These are phyloP conservation scores for Astragalus membranaceus DNA, from an alignment of 306 rosid genomes.

Conservation along the genomic window DNA sequence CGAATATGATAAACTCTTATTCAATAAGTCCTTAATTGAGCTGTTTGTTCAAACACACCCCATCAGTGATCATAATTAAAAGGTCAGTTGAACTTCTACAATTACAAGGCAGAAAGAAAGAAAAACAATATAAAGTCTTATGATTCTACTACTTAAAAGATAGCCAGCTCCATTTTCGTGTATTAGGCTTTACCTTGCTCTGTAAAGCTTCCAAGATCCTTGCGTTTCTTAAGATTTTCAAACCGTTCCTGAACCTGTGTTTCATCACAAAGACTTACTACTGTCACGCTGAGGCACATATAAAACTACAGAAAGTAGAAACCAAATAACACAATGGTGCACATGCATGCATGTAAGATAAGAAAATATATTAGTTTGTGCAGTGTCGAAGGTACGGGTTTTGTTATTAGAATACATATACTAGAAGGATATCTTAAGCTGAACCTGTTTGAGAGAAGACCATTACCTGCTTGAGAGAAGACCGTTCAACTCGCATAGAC, in stretches of 20 bases:
- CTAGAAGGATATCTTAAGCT: neutral
- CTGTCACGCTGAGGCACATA: neutral
- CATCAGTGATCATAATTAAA: neutral
- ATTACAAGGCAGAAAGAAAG: neutral
- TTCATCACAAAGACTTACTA: constrained; percentile 28
- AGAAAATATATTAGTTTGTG: neutral
- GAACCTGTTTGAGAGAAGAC: constrained; percentile 89
- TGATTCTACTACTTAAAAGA: neutral
- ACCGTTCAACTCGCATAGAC: constrained; percentile 98
- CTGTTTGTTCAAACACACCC: neutral
- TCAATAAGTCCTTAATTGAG: no score
- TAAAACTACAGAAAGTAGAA: neutral
- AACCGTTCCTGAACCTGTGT: constrained; percentile 86
- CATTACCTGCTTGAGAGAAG: constrained; percentile 92
- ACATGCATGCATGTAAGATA: neutral
- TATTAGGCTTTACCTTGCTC: constrained; percentile 69
- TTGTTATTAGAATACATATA: neutral
- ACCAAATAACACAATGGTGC: neutral
- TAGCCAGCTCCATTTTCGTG: neutral
- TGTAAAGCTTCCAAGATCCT: constrained; percentile 66
- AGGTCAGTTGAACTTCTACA: constrained; percentile 4
- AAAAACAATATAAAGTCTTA: neutral
- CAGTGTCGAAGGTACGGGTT: neutral
- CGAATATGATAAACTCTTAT: no score
- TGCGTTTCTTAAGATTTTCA: constrained; percentile 81